Conservation (phyloP, 768 basidiomycete genomes). For the Austroboletus festivus region DNA sequence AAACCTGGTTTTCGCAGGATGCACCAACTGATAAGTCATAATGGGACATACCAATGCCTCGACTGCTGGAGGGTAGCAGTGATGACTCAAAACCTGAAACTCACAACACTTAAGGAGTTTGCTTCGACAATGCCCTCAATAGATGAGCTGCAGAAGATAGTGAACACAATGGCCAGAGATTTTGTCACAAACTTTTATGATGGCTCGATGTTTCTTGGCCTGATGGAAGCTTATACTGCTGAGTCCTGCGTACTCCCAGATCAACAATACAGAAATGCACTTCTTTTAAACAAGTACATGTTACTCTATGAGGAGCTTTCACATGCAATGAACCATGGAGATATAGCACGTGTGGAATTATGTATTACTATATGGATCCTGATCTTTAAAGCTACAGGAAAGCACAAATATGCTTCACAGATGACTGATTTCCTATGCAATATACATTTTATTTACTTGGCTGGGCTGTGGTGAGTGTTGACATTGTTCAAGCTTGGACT, state of each 20-base stretch:
- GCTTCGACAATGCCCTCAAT: slow-evolving; percentile 14
- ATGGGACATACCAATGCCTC: slow-evolving; percentile 22
- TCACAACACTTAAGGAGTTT: slow-evolving; percentile 7
- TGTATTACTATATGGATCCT: slow-evolving; percentile 25
- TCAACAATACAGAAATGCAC: neutral
- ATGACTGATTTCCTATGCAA: slow-evolving; percentile 22
- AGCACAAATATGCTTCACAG: slow-evolving; percentile 35
- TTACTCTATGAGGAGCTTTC: neutral
- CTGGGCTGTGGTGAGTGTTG: slow-evolving; percentile 7
- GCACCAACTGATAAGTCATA: slow-evolving; percentile 36
- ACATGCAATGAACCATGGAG: slow-evolving; percentile 33
- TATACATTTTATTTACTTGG: neutral
- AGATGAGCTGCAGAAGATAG: slow-evolving; percentile 19
- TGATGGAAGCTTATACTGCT: too few species aligned
- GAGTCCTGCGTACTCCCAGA: neutral
- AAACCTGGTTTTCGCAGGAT: slow-evolving; percentile 34
- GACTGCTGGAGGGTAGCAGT: slow-evolving; percentile 26
- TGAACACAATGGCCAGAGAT: neutral
- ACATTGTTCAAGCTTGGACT: neutral
- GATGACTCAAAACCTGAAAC: neutral
- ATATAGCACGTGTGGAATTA: slow-evolving; percentile 30
- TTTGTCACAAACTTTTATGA: neutral
- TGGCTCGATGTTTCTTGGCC: neutral
- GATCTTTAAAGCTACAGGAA: slow-evolving; percentile 30
- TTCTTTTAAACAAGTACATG: neutral